phyloP scores from a whole-genome alignment of 148 eudicot genomes.

The Dianthus caryophyllus region DNA sequence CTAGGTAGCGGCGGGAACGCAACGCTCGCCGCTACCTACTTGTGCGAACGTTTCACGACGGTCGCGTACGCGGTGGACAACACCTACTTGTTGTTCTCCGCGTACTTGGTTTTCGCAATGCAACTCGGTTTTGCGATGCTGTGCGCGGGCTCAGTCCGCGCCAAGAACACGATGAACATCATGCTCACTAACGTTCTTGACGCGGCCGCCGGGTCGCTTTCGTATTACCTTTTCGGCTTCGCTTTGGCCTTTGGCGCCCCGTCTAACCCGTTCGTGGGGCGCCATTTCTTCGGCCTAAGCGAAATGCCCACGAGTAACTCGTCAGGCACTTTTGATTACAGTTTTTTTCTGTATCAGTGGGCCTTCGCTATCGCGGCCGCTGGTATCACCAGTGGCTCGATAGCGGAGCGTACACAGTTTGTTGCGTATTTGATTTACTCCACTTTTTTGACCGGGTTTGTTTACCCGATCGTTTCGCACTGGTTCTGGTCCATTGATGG shows the following conservation, averaged over 20 bases:
- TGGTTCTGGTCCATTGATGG: constrained; percentile 50
- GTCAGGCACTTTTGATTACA: constrained; percentile 30
- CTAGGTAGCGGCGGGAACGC: constrained; percentile 19
- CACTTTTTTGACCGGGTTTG: constrained; percentile 43
- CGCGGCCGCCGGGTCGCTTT: constrained; percentile 46
- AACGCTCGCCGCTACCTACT: constrained; percentile 18
- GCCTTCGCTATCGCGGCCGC: constrained; percentile 56
- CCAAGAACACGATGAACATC: constrained; percentile 56
- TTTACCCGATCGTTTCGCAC: constrained; percentile 43
- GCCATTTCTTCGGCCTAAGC: constrained; percentile 31
- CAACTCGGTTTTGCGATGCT: constrained; percentile 62
- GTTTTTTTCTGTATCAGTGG: constrained; percentile 47
- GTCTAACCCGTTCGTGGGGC: constrained; percentile 39
- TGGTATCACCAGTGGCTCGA: constrained; percentile 50
- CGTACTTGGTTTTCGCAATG: constrained; percentile 57
- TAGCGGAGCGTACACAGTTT: constrained; percentile 50
- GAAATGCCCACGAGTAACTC: constrained; percentile 9
- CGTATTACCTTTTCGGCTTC: constrained; percentile 25
- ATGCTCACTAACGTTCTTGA: constrained; percentile 61
- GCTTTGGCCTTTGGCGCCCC: constrained; percentile 30
- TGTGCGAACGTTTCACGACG: constrained; percentile 25
- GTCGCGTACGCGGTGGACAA: constrained; percentile 42
- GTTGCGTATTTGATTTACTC: constrained; percentile 51
- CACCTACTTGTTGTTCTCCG: constrained; percentile 49
- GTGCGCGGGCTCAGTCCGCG: constrained; percentile 59